Conservation (phyloP, 2,329 filamentous ascomycete species). For the Xylaria sp. region DNA sequence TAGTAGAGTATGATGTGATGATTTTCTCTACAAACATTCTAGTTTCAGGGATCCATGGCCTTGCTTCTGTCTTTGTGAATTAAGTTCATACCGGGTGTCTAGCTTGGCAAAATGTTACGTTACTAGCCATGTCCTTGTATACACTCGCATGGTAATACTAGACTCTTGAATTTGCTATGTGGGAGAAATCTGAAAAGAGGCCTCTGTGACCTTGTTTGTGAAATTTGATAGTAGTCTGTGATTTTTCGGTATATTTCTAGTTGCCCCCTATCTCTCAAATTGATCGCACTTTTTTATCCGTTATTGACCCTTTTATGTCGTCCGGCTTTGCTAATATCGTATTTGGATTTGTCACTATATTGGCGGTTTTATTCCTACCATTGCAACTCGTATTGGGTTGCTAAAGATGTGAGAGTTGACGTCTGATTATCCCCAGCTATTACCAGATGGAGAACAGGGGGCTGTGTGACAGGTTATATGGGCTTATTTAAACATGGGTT, state of each 20-base stretch:
- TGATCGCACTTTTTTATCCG: neutral
- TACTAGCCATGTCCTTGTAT: neutral
- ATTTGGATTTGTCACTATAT: conserved; percentile 1
- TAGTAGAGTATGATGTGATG: too few relatives aligned
- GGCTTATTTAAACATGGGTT: neutral
- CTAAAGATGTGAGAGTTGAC: conserved; percentile 1
- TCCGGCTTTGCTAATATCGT: neutral
- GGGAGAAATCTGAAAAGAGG: too few relatives aligned
- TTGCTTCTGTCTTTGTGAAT: too few relatives aligned
- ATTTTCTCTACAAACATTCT: too few relatives aligned
- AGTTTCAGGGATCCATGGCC: too few relatives aligned
- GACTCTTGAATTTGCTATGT: too few relatives aligned
- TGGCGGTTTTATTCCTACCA: neutral
- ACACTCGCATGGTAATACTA: too few relatives aligned
- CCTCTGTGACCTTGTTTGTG: too few relatives aligned
- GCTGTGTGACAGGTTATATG: neutral
- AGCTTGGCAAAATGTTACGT: neutral
- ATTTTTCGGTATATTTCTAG: too few relatives aligned
- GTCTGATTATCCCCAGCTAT: neutral
- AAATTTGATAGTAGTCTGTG: too few relatives aligned
- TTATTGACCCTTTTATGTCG: neutral
- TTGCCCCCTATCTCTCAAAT: too few relatives aligned
- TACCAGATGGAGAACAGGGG: neutral
- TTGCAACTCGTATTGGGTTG: neutral
- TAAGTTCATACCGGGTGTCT: too few relatives aligned